Base-by-base conservation (phyloP, 768 basidiomycete genomes). In the Mycena haematopus region DNA sequence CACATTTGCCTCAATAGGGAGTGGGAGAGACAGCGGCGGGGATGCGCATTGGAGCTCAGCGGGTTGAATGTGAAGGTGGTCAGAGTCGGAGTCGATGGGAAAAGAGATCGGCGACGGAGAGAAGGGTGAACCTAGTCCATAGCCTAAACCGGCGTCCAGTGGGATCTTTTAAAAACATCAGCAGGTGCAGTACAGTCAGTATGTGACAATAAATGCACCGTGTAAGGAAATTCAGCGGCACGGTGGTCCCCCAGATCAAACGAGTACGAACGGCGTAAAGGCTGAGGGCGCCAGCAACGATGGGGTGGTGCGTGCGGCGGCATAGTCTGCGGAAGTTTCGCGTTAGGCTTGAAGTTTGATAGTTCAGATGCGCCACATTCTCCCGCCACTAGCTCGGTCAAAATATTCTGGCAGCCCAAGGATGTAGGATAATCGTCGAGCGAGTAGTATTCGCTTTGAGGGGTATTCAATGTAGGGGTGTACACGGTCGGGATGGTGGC, bases 381-480 rank as follows among this genome's bases (percentile, higher is more conserved):
- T 11, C 29, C 42, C 15, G 36, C 33, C 21, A 31, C 56, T 2
- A 50, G 38, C 25, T 52, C 56, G 17, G 27, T 5, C 17, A 42
- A 6, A 44, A 65, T 24, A 17, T 64, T 52, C 31, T 63, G 42
- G 51, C 42, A 53, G 36, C 56, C 53, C 6, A 58, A 21, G 15
- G 66, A 46, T 40, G 8, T 58, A 52, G 45, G 60, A 25, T 50
- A 60, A 21, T 67, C 62, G 3, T 17, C 55, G 27, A 60, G 29
- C 17, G 66, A 64, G 42, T 60, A 58, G 49, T 67, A 67, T 38
- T 67, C 66, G 35, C 66, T 67, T 56, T 53, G 66, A 27, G 66
- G 62, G 11, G 61, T 67, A 27, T 67, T 52, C 33, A 53, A 46
- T 2, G 22, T 13, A 24, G 52, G 57, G n/a, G 49, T 63, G 19